phyloP scores from a whole-genome alignment of 805 yeast genomes.

The Barnettozyma populi region DNA sequence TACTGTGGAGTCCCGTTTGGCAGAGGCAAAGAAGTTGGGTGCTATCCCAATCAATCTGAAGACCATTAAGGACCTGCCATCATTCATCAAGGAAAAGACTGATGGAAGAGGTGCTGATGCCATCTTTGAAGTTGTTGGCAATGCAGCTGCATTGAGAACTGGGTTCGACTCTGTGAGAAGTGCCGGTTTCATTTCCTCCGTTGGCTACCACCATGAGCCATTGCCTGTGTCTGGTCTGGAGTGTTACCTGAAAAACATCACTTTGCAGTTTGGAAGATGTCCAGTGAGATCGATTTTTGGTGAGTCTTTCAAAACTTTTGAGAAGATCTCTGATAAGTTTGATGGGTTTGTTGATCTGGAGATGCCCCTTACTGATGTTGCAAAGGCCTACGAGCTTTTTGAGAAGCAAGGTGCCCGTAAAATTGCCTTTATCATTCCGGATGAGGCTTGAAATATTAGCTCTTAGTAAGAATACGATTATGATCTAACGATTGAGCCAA shows the following conservation, averaged over 20 bases:
- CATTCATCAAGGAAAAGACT: conserved; percentile 28
- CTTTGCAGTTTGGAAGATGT: conserved; percentile 58
- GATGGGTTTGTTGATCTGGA: conserved; percentile 46
- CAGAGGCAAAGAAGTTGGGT: conserved; percentile 52
- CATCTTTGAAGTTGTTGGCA: conserved; percentile 56
- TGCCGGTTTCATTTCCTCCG: conserved; percentile 51
- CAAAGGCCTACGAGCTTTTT: conserved; percentile 44
- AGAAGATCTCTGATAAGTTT: conserved; percentile 38
- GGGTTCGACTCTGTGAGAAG: conserved; percentile 51
- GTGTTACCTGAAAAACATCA: conserved; percentile 51
- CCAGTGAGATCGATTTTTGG: conserved; percentile 53
- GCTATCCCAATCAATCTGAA: conserved; percentile 44
- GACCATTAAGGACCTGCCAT: conserved; percentile 30
- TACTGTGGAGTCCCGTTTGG: conserved; percentile 55
- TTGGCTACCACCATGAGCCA: conserved; percentile 56
- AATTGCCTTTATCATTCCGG: conserved; percentile 37
- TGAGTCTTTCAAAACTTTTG: conserved; percentile 46
- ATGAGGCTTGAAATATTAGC: neutral
- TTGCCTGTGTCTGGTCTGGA: conserved; percentile 54
- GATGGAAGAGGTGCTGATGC: conserved; percentile 53
- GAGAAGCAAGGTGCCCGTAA: conserved; percentile 51
- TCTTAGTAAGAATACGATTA: no score
- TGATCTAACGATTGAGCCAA: no score
- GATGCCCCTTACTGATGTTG: conserved; percentile 39
- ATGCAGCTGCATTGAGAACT: conserved; percentile 42